Evolutionary conservation across 352 stramenopile genomes (phyloP).

Genomic region (Pythium rhizo-oryzae): DNA sequence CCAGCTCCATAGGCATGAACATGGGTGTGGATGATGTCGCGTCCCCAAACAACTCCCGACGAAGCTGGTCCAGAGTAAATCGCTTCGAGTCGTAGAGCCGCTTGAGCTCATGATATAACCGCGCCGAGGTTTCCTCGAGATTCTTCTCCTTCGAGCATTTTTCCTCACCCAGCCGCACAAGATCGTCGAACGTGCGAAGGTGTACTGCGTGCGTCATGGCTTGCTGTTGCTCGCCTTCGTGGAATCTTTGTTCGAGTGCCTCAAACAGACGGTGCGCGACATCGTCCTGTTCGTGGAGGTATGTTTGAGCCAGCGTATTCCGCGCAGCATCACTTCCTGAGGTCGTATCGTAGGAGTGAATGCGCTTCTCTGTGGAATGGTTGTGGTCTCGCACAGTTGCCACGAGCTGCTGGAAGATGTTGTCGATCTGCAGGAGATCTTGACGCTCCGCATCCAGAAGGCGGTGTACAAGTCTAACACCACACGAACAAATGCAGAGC

Average conservation of each 20-base stretch:
- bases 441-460: conserved; percentile 38
- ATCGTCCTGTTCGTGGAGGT: conserved; percentile 28
- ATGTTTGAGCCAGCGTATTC: conserved; percentile 21
- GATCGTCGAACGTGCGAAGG: conserved; percentile 35
- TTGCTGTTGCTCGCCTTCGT: not conserved
- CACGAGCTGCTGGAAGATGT: conserved; percentile 26
- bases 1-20: conserved; percentile 24
- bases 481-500: not conserved
- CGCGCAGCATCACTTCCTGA: conserved; percentile 10
- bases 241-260: conserved; percentile 17
- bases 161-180: conserved; percentile 26
- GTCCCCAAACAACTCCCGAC: conserved; percentile 32
- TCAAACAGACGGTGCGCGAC: conserved; percentile 25
- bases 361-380: conserved; percentile 16
- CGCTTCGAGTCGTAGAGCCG: conserved; percentile 29
- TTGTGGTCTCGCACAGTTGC: conserved; percentile 11
- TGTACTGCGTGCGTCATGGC: not conserved
- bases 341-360: conserved; percentile 15
- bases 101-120: conserved; percentile 26
- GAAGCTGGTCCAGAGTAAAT: conserved; percentile 21
- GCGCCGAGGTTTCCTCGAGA: conserved; percentile 4
- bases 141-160: conserved; percentile 22
- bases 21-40: conserved; percentile 26
- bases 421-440: conserved; percentile 30
- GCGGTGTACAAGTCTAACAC: conserved; percentile 33